phyloP scores from a whole-genome alignment of 2,329 filamentous ascomycete genomes.

The Leptosphaerulina australis region DNA sequence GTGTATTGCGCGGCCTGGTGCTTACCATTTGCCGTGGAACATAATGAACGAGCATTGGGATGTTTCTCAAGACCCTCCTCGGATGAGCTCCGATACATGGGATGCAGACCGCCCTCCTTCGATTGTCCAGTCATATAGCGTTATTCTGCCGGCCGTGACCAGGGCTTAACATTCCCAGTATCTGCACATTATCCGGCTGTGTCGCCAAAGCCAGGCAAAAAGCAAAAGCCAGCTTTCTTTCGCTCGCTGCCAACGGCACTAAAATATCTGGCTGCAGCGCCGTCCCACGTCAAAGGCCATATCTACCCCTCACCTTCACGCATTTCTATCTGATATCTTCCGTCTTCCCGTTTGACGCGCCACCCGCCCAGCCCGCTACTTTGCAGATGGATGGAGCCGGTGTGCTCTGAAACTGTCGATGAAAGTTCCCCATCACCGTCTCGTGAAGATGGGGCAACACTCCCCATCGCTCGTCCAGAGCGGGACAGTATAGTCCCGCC shows the following conservation, averaged over 20 bases:
- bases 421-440: constrained; percentile 32
- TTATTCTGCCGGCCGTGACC: constrained; percentile 11
- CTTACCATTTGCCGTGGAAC: constrained; percentile 6
- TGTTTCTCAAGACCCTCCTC: constrained; percentile 11
- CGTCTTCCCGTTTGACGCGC: constrained; percentile 27
- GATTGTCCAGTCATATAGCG: constrained; percentile 4
- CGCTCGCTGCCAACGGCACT: constrained; percentile 22
- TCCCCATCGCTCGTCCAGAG: constrained; percentile 34
- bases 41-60: constrained; percentile 7
- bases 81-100: constrained; percentile 16
- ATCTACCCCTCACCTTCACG: constrained; percentile 28
- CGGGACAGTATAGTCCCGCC: constrained; percentile 51
- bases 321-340: constrained; percentile 18
- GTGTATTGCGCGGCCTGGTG: constrained; percentile 13
- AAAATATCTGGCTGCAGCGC: constrained; percentile 23
- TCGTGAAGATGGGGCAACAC: constrained; percentile 26
- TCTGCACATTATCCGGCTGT: constrained; percentile 19
- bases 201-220: constrained; percentile 19
- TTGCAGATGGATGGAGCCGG: constrained; percentile 51
- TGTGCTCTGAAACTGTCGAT: constrained; percentile 38
- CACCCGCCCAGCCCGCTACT: constrained; percentile 31
- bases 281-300: constrained; percentile 20
- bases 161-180: constrained; percentile 17
- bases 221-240: constrained; percentile 16
- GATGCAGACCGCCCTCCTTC: neutral